phyloP scores from a whole-genome alignment of 1,139 yeast genomes.

The Yamadazyma epiphylla region DNA sequence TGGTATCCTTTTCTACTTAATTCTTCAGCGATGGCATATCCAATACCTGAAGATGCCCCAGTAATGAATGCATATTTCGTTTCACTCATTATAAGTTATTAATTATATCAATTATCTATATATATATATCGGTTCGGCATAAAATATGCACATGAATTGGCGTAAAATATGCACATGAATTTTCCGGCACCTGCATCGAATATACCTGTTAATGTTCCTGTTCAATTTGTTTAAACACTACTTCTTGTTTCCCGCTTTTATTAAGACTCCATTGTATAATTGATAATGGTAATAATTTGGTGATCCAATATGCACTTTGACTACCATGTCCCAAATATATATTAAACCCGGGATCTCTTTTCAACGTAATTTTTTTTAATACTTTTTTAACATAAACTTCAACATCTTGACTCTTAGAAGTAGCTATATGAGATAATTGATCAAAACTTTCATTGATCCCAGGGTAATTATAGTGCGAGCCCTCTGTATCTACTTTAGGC shows the following conservation, averaged over 20 bases:
- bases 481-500: constrained; percentile 1
- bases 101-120: no score
- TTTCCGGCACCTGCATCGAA: no score
- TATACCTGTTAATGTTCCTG: no score
- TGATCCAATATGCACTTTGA: constrained; percentile 18
- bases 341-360: constrained; percentile 25
- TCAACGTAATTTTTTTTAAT: constrained; percentile 17
- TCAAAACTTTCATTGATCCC: constrained; percentile 25
- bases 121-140: no score
- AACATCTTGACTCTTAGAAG: constrained; percentile 20
- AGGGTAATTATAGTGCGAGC: constrained; percentile 26
- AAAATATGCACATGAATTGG: no score
- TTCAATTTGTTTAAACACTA: no score
- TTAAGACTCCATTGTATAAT: constrained; percentile 20
- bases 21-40: constrained; percentile 22
- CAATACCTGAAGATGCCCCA: constrained; percentile 37
- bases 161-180: no score
- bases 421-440: no score
- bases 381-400: constrained; percentile 28
- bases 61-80: constrained; percentile 22
- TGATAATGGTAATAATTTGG: constrained; percentile 28
- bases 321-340: constrained; percentile 24
- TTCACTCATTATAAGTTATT: no score
- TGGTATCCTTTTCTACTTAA: constrained; percentile 25
- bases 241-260: no score